phyloP scores from a whole-genome alignment of 345 rosid genomes.

The Syzygium aromaticum region DNA sequence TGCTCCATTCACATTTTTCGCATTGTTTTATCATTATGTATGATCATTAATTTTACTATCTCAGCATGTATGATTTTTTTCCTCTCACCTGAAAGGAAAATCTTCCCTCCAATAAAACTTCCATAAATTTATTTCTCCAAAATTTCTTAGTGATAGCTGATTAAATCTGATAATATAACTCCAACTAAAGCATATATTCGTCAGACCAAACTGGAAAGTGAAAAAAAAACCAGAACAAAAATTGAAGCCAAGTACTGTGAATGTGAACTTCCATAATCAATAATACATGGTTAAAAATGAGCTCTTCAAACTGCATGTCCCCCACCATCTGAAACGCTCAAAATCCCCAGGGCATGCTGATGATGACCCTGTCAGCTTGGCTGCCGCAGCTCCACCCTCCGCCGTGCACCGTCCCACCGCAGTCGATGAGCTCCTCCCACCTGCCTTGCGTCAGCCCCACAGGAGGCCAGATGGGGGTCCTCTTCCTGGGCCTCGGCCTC shows the following conservation, averaged over 20 bases:
- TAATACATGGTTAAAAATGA: neutral
- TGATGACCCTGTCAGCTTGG: constrained; percentile 61
- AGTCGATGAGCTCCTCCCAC: neutral
- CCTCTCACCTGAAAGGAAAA: neutral
- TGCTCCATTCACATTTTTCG: neutral
- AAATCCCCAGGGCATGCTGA: constrained; percentile 55
- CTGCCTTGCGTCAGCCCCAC: constrained; percentile 24
- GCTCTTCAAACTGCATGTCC: neutral
- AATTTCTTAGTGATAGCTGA: neutral
- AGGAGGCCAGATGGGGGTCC: constrained; percentile 27
- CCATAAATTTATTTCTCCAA: neutral
- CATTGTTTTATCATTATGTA: no score
- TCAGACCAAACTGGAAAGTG: no score
- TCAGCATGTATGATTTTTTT: no score
- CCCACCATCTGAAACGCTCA: neutral
- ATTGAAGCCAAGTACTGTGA: no score
- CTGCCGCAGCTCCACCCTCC: constrained; percentile 63
- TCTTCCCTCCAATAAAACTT: neutral
- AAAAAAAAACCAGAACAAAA: no score
- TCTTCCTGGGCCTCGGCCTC: constrained; percentile 36
- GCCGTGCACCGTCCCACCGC: constrained; percentile 19
- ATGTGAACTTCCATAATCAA: neutral
- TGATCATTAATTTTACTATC: no score
- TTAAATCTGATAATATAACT: neutral
- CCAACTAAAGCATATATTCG: neutral